These are phyloP conservation scores for Strobilomyces confusus DNA, from an alignment of 768 basidiomycete species.

Conservation along the genomic window DNA sequence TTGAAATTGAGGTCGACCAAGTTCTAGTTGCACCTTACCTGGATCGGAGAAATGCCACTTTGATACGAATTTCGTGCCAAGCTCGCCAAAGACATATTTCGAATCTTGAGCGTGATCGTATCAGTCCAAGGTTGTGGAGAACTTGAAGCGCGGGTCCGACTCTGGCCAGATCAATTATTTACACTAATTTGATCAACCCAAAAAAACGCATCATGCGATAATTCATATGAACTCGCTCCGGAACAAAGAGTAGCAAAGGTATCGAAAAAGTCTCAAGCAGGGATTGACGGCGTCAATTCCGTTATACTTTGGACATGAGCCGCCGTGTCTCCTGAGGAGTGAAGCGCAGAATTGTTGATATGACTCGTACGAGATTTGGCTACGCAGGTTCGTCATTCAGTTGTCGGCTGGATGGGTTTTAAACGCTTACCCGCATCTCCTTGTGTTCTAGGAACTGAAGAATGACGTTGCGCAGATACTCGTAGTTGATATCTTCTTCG, in stretches of 20 bases:
- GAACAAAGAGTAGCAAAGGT: neutral
- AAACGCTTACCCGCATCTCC: slow-evolving; percentile 84
- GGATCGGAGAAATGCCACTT: slow-evolving; percentile 57
- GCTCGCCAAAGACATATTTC: slow-evolving; percentile 60
- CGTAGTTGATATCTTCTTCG: slow-evolving; percentile 92
- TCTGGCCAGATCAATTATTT: neutral
- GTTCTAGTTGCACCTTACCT: slow-evolving; percentile 41
- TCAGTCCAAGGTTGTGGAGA: neutral
- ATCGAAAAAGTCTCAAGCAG: neutral
- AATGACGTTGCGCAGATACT: slow-evolving; percentile 94
- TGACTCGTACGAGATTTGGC: slow-evolving; percentile 87
- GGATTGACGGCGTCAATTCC: neutral
- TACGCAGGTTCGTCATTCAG: slow-evolving; percentile 27
- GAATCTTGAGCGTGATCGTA: neutral
- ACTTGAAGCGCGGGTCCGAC: too few relatives aligned
- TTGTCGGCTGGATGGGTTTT: neutral
- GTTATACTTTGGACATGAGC: slow-evolving; percentile 79
- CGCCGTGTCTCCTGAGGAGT: slow-evolving; percentile 93
- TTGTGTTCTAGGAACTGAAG: slow-evolving; percentile 97
- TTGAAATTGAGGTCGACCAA: neutral
- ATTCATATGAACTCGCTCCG: neutral
- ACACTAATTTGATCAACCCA: neutral
- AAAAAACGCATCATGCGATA: neutral
- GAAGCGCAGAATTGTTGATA: slow-evolving; percentile 90
- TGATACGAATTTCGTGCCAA: slow-evolving; percentile 74